phyloP scores from a whole-genome alignment of 371 early-diverging fungal genomes.

The Mucor ambiguus region DNA sequence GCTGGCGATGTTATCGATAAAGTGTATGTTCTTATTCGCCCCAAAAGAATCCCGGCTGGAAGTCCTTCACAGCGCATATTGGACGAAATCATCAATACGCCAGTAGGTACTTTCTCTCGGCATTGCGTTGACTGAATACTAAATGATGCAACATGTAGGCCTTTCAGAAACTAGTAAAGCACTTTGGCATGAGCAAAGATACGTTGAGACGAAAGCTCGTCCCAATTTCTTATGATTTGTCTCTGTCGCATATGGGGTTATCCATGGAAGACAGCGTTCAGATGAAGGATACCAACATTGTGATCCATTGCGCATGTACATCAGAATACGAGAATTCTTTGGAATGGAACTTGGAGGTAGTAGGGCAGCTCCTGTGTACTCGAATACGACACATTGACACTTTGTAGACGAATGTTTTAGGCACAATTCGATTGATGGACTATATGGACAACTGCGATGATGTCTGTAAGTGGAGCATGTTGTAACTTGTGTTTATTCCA shows the following conservation, averaged over 20 bases:
- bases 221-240: slow-evolving; percentile 50
- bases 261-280: slow-evolving; percentile 41
- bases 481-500: background rate
- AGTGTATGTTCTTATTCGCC: slow-evolving; percentile 33
- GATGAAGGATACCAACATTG: slow-evolving; percentile 41
- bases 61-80: slow-evolving; percentile 30
- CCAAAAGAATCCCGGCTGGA: slow-evolving; percentile 29
- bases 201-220: slow-evolving; percentile 39
- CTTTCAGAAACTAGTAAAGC: slow-evolving; percentile 18
- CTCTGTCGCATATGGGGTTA: slow-evolving; percentile 46
- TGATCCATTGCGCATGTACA: slow-evolving; percentile 57
- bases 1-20: slow-evolving; percentile 25
- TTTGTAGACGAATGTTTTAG: slow-evolving; percentile 48
- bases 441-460: slow-evolving; percentile 37
- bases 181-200: slow-evolving; percentile 10
- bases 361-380: background rate
- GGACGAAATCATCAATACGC: slow-evolving; percentile 29
- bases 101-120: slow-evolving; percentile 12
- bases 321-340: slow-evolving; percentile 49
- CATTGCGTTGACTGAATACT: background rate
- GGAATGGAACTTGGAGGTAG: slow-evolving; percentile 53
- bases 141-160: slow-evolving; percentile 8
- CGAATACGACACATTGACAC: background rate
- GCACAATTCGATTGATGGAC: slow-evolving; percentile 54
- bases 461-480: slow-evolving; percentile 21